A percentile compares a stretch with the other conserved stretches of the same genome.
Evolutionary conservation across 1,284 basidiomycete genomes (phyloP).

Genomic region (Rhodotorula sp.): DNA sequence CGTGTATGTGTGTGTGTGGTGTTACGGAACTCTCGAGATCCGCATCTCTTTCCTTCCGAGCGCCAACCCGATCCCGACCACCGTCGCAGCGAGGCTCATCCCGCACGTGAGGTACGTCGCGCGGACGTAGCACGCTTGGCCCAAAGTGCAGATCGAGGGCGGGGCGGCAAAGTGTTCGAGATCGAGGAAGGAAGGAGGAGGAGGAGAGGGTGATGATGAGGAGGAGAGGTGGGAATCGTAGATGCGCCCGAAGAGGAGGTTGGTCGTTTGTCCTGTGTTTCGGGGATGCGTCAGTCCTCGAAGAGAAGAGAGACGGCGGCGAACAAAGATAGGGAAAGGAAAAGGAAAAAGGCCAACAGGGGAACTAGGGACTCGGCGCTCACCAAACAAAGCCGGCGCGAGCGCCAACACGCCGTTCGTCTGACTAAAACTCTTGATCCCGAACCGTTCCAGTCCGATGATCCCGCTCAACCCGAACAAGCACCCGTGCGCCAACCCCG

Average conservation of each 20-base stretch:
- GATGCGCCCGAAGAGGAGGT: constrained; percentile 35
- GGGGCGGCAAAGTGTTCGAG: neutral
- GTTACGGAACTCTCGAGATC: constrained; percentile 9
- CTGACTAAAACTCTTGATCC: constrained; percentile 26
- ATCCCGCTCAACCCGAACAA: constrained; percentile 32
- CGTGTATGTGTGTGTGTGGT: no score
- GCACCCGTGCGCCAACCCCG: constrained; percentile 32
- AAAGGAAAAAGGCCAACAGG: no score
- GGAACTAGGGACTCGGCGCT: neutral
- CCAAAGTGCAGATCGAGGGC: constrained; percentile 13
- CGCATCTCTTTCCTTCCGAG: constrained; percentile 16
- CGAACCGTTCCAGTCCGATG: constrained; percentile 37
- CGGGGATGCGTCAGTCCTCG: no score
- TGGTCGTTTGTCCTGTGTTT: constrained; percentile 31
- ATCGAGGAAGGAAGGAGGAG: no score
- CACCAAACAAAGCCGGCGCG: constrained; percentile 36
- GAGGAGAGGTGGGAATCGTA: constrained; percentile 23
- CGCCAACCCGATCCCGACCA: constrained; percentile 16
- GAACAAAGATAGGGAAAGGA: neutral
- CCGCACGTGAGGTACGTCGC: constrained; percentile 29
- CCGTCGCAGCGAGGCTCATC: constrained; percentile 15
- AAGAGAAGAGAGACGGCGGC: neutral
- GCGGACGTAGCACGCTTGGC: constrained; percentile 22
- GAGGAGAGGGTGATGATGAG: neutral
- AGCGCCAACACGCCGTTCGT: constrained; percentile 36